These are phyloP conservation scores for Candida tunisiensis DNA, from an alignment of 1,139 yeast genomes.

Conservation along the genomic window DNA sequence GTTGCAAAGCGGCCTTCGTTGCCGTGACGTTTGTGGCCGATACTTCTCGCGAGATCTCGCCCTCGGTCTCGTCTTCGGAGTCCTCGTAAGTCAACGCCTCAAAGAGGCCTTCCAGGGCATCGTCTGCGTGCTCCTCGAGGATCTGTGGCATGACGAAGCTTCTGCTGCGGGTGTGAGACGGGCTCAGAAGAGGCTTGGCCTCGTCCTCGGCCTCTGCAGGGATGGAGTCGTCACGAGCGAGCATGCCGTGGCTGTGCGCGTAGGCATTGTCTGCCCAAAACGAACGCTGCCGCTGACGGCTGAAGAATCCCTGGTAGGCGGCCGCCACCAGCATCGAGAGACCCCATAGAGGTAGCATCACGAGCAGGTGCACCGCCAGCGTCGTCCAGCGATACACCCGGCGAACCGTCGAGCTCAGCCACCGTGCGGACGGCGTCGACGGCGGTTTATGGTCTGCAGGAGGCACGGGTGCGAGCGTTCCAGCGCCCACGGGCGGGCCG, in stretches of 20 bases:
- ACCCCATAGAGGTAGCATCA: conserved; percentile 19
- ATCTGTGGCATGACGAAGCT: too few species aligned
- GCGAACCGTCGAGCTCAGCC: conserved; percentile 1
- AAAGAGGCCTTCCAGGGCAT: too few species aligned
- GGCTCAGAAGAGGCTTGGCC: too few species aligned
- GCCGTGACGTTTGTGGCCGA: too few species aligned
- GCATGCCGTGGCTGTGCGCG: conserved; percentile 3
- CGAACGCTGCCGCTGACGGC: conserved; percentile 9
- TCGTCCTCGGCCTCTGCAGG: conserved; percentile 26
- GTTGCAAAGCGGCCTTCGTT: too few species aligned
- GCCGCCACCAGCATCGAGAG: conserved; percentile 17
- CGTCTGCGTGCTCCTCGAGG: too few species aligned
- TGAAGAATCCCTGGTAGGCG: conserved; percentile 12
- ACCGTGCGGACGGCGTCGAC: conserved; percentile 5
- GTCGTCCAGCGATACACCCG: conserved; percentile 4
- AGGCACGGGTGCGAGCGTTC: conserved; percentile 9
- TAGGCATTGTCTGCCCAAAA: too few species aligned
- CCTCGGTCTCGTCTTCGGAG: conserved; percentile 8
- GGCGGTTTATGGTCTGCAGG: too few species aligned
- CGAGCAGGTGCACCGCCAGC: conserved; percentile 7
- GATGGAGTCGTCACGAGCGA: conserved; percentile 4
- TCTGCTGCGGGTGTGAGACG: too few species aligned
- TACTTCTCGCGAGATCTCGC: too few species aligned
- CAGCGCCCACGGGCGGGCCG: conserved; percentile 2
- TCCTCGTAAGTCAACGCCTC: conserved; percentile 20